Conservation (phyloP, 495 filamentous ascomycete species). For the Elasticomyces elasticus region DNA sequence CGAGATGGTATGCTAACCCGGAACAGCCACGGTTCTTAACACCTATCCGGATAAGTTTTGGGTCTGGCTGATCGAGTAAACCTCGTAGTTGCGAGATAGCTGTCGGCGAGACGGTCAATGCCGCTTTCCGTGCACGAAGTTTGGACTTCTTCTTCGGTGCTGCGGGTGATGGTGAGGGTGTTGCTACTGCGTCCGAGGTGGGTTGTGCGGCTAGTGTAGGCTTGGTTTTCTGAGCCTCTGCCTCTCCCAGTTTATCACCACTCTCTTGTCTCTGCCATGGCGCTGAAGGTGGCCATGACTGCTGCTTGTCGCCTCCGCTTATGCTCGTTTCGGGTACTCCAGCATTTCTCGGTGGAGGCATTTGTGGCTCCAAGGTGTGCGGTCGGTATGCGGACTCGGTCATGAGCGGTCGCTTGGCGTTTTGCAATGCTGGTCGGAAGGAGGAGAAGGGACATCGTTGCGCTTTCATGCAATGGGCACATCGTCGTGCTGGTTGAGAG, state of each 20-base stretch:
- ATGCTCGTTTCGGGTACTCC: conserved; percentile 61
- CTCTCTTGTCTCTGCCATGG: conserved; percentile 35
- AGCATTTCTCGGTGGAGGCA: conserved; percentile 54
- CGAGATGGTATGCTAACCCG: conserved; percentile 86
- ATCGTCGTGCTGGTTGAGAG: conserved; percentile 37
- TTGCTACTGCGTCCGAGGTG: conserved; percentile 27
- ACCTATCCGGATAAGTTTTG: conserved; percentile 86
- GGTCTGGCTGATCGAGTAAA: conserved; percentile 69
- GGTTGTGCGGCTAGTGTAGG: conserved; percentile 23
- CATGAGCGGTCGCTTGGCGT: conserved; percentile 54
- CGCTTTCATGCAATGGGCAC: conserved; percentile 41
- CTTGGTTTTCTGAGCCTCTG: conserved; percentile 55
- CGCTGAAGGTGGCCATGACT: conserved; percentile 44
- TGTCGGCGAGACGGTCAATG: conserved; percentile 70
- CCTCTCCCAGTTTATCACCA: conserved; percentile 41
- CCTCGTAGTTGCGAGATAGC: conserved; percentile 67
- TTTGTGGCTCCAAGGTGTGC: conserved; percentile 51
- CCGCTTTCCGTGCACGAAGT: conserved; percentile 77
- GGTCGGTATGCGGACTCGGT: conserved; percentile 71
- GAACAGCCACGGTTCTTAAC: conserved; percentile 95
- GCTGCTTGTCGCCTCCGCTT: conserved; percentile 40
- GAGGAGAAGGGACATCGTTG: conserved; percentile 53
- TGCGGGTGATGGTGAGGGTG: conserved; percentile 25
- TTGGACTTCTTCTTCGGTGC: conserved; percentile 32
- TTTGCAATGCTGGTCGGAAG: conserved; percentile 41